Evolutionary conservation across 768 basidiomycete species (phyloP).

Genomic region (Butyriboletus loyo): DNA sequence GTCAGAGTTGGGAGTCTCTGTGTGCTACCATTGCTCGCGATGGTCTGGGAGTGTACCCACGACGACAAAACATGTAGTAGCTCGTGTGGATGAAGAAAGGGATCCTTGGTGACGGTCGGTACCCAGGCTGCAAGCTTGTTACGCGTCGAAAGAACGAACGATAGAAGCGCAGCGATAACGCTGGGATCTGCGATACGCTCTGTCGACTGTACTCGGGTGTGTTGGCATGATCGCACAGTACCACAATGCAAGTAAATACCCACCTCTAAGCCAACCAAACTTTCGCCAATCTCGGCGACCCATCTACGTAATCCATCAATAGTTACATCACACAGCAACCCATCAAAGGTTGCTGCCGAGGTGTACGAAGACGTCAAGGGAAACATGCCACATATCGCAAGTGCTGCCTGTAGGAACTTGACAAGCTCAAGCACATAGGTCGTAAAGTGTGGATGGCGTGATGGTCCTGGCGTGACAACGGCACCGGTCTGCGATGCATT

Average conservation of each 20-base stretch:
- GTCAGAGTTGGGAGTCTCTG: constrained; percentile 32
- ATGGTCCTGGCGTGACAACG: constrained; percentile 5
- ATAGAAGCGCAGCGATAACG: constrained; percentile 67
- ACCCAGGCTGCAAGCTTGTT: constrained; percentile 63
- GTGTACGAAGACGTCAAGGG: constrained; percentile 23
- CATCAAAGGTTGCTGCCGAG: constrained; percentile 42
- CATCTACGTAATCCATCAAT: constrained; percentile 68
- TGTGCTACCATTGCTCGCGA: constrained; percentile 12
- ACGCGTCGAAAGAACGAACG: constrained; percentile 61
- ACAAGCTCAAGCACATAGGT: constrained; percentile 73
- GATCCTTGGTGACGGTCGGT: constrained; percentile 63
- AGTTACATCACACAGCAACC: constrained; percentile 75
- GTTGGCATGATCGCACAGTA: constrained; percentile 1
- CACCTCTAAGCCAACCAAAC: constrained; percentile 60
- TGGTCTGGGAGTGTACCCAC: constrained; percentile 23
- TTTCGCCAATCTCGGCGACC: constrained; percentile 64
- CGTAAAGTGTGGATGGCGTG: constrained; percentile 46
- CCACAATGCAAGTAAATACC: constrained; percentile 5
- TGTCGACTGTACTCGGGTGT: constrained; percentile 45
- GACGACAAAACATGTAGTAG: constrained; percentile 50
- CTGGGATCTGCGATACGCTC: constrained; percentile 73
- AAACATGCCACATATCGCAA: constrained; percentile 71
- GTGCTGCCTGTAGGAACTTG: constrained; percentile 66
- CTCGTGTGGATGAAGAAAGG: constrained; percentile 65
- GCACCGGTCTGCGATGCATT: constrained; percentile 14